These are phyloP conservation scores for Saccharomyces mikatae DNA, from an alignment of 805 yeast genomes.

Conservation along the genomic window DNA sequence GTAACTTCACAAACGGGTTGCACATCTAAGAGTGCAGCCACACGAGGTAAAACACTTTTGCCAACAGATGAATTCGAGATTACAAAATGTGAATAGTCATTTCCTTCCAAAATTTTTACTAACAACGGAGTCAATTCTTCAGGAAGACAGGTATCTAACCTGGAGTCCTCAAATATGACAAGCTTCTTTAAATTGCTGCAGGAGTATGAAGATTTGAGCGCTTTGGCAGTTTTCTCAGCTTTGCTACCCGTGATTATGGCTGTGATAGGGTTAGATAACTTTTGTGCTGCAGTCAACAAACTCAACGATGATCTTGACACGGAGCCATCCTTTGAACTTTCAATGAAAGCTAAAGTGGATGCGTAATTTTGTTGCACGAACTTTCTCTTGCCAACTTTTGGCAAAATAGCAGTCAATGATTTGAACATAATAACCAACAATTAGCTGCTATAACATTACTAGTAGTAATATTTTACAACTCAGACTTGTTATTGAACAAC, in stretches of 20 bases:
- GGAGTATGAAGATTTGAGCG: slow-evolving; percentile 16
- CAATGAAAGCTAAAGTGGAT: slow-evolving; percentile 73
- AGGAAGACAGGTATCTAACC: slow-evolving; percentile 65
- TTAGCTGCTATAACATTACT: background rate
- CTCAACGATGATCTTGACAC: slow-evolving; percentile 64
- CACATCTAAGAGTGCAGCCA: slow-evolving; percentile 73
- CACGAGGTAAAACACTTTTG: slow-evolving; percentile 76
- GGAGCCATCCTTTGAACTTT: slow-evolving; percentile 43
- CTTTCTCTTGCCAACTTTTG: background rate
- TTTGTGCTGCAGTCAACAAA: slow-evolving; percentile 67
- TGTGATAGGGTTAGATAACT: slow-evolving; percentile 70
- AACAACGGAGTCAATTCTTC: slow-evolving; percentile 72
- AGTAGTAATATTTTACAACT: background rate
- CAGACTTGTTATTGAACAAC: background rate
- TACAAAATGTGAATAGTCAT: slow-evolving; percentile 55
- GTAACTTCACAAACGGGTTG: slow-evolving; percentile 85
- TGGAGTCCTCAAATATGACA: slow-evolving; percentile 45
- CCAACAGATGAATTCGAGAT: slow-evolving; percentile 83
- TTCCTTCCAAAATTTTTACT: slow-evolving; percentile 31
- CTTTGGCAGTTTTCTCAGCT: slow-evolving; percentile 43
- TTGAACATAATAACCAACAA: background rate
- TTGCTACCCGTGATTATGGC: slow-evolving; percentile 66
- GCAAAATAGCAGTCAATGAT: background rate
- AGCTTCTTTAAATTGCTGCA: slow-evolving; percentile 39
- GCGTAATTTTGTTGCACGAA: slow-evolving; percentile 35